Base-by-base conservation (phyloP, 1,284 basidiomycete species). In the Ceratobasidium sp. region DNA sequence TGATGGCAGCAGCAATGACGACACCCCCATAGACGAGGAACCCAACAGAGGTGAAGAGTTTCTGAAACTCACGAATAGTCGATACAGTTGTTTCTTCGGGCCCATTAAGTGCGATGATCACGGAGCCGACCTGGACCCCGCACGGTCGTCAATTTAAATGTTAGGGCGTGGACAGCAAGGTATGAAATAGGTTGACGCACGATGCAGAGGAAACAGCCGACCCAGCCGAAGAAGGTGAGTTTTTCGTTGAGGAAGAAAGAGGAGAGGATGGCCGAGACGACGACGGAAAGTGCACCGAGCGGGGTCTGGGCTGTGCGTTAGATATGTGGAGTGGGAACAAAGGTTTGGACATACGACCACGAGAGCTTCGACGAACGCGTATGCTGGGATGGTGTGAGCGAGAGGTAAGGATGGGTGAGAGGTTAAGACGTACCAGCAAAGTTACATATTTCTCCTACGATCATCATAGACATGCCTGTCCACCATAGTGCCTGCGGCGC, bases 261-360 rank as follows among this genome's bases (percentile, higher is more conserved):
- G 11, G 96, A 97, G 24, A 99, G 86, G 33, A 98, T 93, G 47
- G 97, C 97, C 79, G 93, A 97, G 78, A 99, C 89, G 79, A 99
- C 97, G 78, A 99, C 98, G 19, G 96, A 97, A 73, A 99, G 89
- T 2, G 97, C 96, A 57, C 97, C 97, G 79, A 99, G 89, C 1
- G 97, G 97, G n/a, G 96, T 97, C 88, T 36, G 54, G 27, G 57
- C 47, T 51, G 41, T 81, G 82, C 33, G 82, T 82, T 50, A 82
- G 77, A 59, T 80, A 75, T 50, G 69, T 33, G 24, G 54, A 76
- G 44, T 51, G 44, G 31, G 47, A 36, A 24, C 14, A 29, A 57
- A 44, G 31, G 81, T 74, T 80, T 80, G 27, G 80, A 89, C 91
- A 77, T 82, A 93, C 92, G 76, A 94, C 94, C 67, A 96, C 89